A percentile compares a stretch with the other conserved stretches of the same genome.
Conservation (phyloP, 129 eudicot genomes). For the Artemisia tridentata region DNA sequence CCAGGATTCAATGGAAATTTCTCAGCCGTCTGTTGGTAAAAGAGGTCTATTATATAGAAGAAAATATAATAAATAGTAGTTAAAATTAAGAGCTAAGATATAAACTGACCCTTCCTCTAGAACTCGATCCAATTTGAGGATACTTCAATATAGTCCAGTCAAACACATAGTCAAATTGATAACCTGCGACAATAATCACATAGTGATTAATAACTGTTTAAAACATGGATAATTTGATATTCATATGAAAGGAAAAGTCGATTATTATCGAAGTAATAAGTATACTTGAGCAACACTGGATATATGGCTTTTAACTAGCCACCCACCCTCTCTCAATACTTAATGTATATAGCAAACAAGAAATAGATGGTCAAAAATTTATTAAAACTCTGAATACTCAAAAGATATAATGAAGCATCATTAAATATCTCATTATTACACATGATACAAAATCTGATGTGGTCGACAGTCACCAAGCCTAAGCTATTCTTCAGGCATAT, state of each 20-base stretch:
- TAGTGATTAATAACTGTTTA: not conserved
- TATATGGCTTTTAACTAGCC: not conserved
- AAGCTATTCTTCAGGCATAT: too few relatives aligned
- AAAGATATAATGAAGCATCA: too few relatives aligned
- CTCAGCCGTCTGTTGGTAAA: constrained; percentile 40
- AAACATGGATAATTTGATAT: not conserved
- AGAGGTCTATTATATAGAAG: constrained; percentile 6
- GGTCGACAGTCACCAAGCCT: too few relatives aligned
- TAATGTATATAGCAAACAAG: too few relatives aligned
- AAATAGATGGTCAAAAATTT: too few relatives aligned
- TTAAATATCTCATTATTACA: too few relatives aligned
- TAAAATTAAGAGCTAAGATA: not conserved
- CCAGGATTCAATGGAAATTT: constrained; percentile 66
- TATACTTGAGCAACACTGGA: not conserved
- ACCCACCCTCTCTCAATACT: too few relatives aligned
- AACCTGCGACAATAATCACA: constrained; percentile 41
- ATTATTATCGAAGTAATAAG: not conserved
- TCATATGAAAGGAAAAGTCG: too few relatives aligned
- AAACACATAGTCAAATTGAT: constrained; percentile 82
- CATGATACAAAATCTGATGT: too few relatives aligned
- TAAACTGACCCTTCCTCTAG: constrained; percentile 60
- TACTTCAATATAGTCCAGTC: constrained; percentile 84
- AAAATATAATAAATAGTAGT: constrained; percentile 17
- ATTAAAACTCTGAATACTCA: too few relatives aligned
- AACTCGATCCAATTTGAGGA: constrained; percentile 72